A percentile compares a stretch with the other conserved stretches of the same genome.
Evolutionary conservation across 2,329 filamentous ascomycete genomes (phyloP).

Genomic region (Pezicula radicicola): DNA sequence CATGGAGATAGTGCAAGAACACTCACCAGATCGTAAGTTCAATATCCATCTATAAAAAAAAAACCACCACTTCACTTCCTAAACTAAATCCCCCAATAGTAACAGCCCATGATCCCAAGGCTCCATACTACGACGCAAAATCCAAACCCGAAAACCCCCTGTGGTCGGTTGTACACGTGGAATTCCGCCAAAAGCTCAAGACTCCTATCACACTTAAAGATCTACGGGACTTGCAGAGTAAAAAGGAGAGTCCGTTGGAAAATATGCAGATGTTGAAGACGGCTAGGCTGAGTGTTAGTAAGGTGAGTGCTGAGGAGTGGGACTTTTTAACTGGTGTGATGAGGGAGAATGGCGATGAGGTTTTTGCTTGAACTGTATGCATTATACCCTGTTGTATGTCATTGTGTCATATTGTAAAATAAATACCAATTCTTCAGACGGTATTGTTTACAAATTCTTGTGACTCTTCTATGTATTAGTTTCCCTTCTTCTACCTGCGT

Average conservation of each 20-base stretch:
- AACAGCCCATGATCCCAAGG: slow-evolving; percentile 64
- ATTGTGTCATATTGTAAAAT: too few species aligned
- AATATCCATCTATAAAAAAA: not conserved
- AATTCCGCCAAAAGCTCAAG: slow-evolving; percentile 79
- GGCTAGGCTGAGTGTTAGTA: slow-evolving; percentile 77
- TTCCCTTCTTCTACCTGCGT: too few species aligned
- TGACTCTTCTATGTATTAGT: too few species aligned
- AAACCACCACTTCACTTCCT: not conserved
- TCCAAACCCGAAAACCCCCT: slow-evolving; percentile 67
- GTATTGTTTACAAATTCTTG: too few species aligned
- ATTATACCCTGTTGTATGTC: not conserved
- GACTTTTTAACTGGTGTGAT: slow-evolving; percentile 51
- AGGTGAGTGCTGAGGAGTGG: slow-evolving; percentile 64
- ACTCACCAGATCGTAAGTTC: slow-evolving; percentile 67
- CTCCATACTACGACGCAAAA: slow-evolving; percentile 81
- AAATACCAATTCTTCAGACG: too few species aligned
- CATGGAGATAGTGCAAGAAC: slow-evolving; percentile 86
- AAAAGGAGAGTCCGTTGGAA: slow-evolving; percentile 54
- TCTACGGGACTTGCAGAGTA: slow-evolving; percentile 60
- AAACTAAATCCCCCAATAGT: slow-evolving; percentile 10
- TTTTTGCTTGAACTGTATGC: not conserved
- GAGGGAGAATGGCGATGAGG: slow-evolving; percentile 20
- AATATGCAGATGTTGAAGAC: slow-evolving; percentile 83
- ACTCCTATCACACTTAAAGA: slow-evolving; percentile 68
- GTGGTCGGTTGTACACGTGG: slow-evolving; percentile 89